Evolutionary conservation across 805 yeast genomes (phyloP).

Genomic region (Schizosaccharomyces pombe): DNA sequence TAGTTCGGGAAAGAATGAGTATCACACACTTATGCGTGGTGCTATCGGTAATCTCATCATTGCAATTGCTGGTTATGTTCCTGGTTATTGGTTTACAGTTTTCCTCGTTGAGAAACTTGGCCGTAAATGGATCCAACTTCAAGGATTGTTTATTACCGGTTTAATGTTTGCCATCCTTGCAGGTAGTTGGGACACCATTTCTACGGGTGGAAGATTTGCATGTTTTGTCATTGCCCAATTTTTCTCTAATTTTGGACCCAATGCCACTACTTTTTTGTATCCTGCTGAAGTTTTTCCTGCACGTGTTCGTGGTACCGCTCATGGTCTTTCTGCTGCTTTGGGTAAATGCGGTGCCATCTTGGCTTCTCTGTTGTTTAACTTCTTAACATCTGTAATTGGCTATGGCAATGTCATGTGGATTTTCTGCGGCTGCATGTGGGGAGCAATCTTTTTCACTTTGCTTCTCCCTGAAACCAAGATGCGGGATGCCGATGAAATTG

Average conservation of each 20-base stretch:
- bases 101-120: slow-evolving; percentile 64
- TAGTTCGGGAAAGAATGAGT: slow-evolving; percentile 48
- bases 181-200: slow-evolving; percentile 53
- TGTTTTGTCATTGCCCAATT: slow-evolving; percentile 62
- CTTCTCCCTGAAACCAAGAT: background rate
- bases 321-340: slow-evolving; percentile 77
- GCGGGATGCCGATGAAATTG: slow-evolving; percentile 1
- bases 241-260: slow-evolving; percentile 83
- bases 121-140: slow-evolving; percentile 60
- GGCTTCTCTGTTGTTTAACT: slow-evolving; percentile 21
- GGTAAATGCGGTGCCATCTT: slow-evolving; percentile 87
- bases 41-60: slow-evolving; percentile 85
- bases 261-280: slow-evolving; percentile 70
- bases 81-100: slow-evolving; percentile 76
- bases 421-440: background rate
- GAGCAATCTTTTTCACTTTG: background rate
- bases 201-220: slow-evolving; percentile 45
- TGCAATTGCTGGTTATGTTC: slow-evolving; percentile 84
- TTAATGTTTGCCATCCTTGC: slow-evolving; percentile 57
- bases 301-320: slow-evolving; percentile 86
- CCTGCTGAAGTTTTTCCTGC: slow-evolving; percentile 91
- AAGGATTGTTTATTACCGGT: slow-evolving; percentile 53
- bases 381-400: background rate
- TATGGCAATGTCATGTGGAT: background rate
- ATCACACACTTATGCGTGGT: slow-evolving; percentile 43